phyloP scores from a whole-genome alignment of 2,329 filamentous ascomycete species.

The Trichothecium sympodiale region DNA sequence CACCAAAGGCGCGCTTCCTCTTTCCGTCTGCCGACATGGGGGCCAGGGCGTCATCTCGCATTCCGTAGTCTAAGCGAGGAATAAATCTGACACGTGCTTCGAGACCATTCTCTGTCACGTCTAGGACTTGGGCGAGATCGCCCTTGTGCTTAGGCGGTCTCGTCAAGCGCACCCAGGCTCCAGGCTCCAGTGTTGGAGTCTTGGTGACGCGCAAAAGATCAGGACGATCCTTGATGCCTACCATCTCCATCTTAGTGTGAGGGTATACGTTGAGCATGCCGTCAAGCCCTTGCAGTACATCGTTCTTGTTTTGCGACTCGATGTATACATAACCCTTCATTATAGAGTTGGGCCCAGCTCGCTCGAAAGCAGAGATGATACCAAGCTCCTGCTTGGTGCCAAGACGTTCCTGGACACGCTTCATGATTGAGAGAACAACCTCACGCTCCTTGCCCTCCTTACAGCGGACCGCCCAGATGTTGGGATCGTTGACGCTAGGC shows the following conservation, averaged over 20 bases:
- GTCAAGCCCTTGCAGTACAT: conserved; percentile 74
- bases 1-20: conserved; percentile 59
- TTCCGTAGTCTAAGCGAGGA: conserved; percentile 82
- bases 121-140: conserved; percentile 84
- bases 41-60: conserved; percentile 59
- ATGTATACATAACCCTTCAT: conserved; percentile 97
- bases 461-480: conserved; percentile 89
- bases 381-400: conserved; percentile 70
- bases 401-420: conserved; percentile 70
- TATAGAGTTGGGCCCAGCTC: conserved; percentile 61
- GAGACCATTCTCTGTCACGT: conserved; percentile 85
- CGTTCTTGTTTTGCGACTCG: conserved; percentile 77
- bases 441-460: conserved; percentile 94
- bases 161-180: conserved; percentile 84
- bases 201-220: conserved; percentile 87
- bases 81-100: conserved; percentile 82
- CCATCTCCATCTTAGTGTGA: conserved; percentile 72
- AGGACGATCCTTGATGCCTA: conserved; percentile 95
- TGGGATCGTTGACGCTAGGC: conserved; percentile 88
- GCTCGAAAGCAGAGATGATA: conserved; percentile 87
- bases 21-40: conserved; percentile 50
- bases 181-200: conserved; percentile 71
- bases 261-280: conserved; percentile 85
- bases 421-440: conserved; percentile 77
- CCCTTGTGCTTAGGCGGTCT: conserved; percentile 71